Percentiles rank a stretch among this genome's conserved stretches.
These are phyloP conservation scores for Alternaria rosae DNA, from an alignment of 2,329 filamentous ascomycete genomes.

Conservation along the genomic window DNA sequence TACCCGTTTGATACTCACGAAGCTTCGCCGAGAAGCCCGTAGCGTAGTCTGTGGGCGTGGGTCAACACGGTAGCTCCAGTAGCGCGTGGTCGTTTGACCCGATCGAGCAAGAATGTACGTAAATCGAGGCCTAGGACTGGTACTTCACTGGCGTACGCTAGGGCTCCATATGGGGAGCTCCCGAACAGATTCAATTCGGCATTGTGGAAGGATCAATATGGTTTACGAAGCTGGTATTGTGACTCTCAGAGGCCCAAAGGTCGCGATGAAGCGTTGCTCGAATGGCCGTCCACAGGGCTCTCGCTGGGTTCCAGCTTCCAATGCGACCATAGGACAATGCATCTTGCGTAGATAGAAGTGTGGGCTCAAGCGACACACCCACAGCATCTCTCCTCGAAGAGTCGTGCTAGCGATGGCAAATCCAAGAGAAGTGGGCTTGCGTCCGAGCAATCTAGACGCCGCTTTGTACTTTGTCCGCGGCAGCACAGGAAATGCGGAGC, in stretches of 20 bases:
- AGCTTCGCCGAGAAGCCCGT: slow-evolving; percentile 22
- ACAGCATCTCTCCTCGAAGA: background rate
- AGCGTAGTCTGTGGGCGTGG: slow-evolving; percentile 22
- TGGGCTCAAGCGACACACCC: background rate
- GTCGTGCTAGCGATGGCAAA: background rate
- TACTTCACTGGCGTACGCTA: slow-evolving; percentile 16
- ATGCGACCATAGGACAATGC: background rate
- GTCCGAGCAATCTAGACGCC: slow-evolving; percentile 21
- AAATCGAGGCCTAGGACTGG: slow-evolving; percentile 23
- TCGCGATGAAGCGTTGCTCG: background rate
- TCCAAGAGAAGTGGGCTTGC: slow-evolving; percentile 11
- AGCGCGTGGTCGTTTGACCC: slow-evolving; percentile 19
- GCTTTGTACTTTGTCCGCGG: slow-evolving; percentile 16
- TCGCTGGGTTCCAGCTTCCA: background rate
- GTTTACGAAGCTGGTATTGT: background rate
- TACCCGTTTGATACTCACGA: slow-evolving; percentile 22
- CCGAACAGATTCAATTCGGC: slow-evolving; percentile 19
- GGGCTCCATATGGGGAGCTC: slow-evolving; percentile 23
- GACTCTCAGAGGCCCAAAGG: background rate
- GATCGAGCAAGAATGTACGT: slow-evolving; percentile 26
- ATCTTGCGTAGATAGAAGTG: background rate
- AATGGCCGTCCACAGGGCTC: background rate
- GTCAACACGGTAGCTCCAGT: slow-evolving; percentile 14
- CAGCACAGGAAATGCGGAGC: slow-evolving; percentile 22
- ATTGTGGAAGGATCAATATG: slow-evolving; percentile 12